Percentiles rank a stretch among this genome's conserved stretches.
phyloP scores from a whole-genome alignment of 2,329 filamentous ascomycete genomes.

The Daldinia sp. region DNA sequence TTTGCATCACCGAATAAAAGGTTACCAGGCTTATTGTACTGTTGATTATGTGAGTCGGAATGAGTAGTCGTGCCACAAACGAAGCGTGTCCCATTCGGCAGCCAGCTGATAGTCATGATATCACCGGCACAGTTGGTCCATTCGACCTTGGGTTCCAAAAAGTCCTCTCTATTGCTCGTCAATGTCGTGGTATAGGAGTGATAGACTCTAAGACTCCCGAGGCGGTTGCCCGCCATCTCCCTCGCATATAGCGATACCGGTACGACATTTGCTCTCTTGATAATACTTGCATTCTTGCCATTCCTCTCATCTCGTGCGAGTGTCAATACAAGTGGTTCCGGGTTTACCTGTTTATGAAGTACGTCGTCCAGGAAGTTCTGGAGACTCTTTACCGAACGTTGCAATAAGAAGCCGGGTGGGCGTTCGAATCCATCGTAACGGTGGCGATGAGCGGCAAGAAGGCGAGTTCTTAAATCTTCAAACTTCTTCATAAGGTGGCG shows the following conservation, averaged over 20 bases:
- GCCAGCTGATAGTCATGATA: constrained; percentile 69
- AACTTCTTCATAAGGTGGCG: constrained; percentile 49
- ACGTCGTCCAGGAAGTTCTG: constrained; percentile 56
- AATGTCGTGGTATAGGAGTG: constrained; percentile 62
- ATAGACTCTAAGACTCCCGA: constrained; percentile 57
- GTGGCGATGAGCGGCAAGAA: constrained; percentile 39
- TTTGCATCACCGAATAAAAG: constrained; percentile 66
- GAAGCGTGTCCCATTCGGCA: constrained; percentile 62
- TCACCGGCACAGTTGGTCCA: constrained; percentile 74
- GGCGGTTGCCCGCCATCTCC: constrained; percentile 61
- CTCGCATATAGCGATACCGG: constrained; percentile 61
- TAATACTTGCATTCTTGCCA: constrained; percentile 42
- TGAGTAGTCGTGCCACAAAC: constrained; percentile 73
- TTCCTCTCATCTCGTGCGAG: constrained; percentile 51
- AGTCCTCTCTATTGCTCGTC: constrained; percentile 63
- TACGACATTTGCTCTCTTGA: constrained; percentile 50
- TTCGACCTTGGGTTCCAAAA: constrained; percentile 62
- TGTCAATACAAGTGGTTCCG: constrained; percentile 47
- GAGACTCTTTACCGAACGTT: constrained; percentile 52
- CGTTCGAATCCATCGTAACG: constrained; percentile 39
- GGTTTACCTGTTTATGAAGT: constrained; percentile 39
- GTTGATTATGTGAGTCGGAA: constrained; percentile 72
- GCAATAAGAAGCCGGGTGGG: constrained; percentile 43
- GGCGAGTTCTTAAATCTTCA: constrained; percentile 20
- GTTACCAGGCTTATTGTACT: constrained; percentile 75